Percentiles rank a stretch among this genome's conserved stretches.
phyloP scores from a whole-genome alignment of 306 rosid species.

The Elaeagnus macrophylla region DNA sequence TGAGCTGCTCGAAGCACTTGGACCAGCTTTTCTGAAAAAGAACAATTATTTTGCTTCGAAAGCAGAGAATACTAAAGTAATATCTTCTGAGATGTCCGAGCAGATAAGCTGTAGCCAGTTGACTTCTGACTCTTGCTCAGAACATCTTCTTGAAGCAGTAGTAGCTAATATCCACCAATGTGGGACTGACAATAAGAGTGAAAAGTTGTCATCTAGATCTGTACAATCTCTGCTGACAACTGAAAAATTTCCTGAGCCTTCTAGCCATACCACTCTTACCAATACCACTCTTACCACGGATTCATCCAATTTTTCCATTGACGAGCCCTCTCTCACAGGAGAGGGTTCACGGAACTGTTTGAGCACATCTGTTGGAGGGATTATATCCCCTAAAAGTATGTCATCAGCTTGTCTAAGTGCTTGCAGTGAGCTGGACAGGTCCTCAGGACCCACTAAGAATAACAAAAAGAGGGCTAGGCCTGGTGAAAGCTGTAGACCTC shows the following conservation, averaged over 20 bases:
- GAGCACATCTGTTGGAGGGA: constrained; percentile 67
- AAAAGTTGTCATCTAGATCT: constrained; percentile 49
- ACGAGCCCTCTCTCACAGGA: constrained; percentile 45
- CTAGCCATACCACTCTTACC: constrained; percentile 38
- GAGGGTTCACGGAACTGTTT: constrained; percentile 51
- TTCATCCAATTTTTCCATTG: constrained; percentile 54
- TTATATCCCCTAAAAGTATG: constrained; percentile 61
- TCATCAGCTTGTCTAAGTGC: constrained; percentile 69
- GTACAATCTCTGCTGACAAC: constrained; percentile 54
- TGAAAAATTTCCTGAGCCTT: constrained; percentile 52
- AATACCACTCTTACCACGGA: constrained; percentile 32
- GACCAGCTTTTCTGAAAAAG: constrained; percentile 62
- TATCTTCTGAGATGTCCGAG: constrained; percentile 38
- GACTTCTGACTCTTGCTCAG: constrained; percentile 57
- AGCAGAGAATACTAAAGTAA: constrained; percentile 34
- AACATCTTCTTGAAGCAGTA: constrained; percentile 87
- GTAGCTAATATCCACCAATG: constrained; percentile 61
- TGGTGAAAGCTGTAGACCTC: constrained; percentile 86
- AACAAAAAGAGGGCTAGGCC: constrained; percentile 83
- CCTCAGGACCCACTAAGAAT: constrained; percentile 67
- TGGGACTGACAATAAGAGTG: constrained; percentile 44
- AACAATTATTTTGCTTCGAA: constrained; percentile 37
- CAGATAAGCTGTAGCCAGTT: constrained; percentile 48
- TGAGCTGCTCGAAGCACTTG: constrained; percentile 94
- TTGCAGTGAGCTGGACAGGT: constrained; percentile 61